A percentile compares a stretch with the other conserved stretches of the same genome.
Evolutionary conservation across 768 basidiomycete species (phyloP).

Genomic region (Lentinula raphanica): DNA sequence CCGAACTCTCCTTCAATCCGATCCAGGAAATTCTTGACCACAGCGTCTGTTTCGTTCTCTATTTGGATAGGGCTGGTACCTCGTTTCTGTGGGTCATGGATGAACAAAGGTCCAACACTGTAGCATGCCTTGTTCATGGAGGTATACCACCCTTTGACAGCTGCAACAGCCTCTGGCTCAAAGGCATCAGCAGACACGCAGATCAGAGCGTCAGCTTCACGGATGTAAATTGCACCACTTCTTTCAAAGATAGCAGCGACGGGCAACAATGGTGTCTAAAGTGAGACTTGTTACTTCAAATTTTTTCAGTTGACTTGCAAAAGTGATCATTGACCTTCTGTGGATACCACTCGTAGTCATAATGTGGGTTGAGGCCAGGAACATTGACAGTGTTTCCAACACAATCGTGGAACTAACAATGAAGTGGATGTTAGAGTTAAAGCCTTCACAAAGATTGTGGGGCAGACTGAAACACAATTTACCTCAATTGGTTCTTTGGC

Average conservation of each 20-base stretch:
- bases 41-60: conserved; percentile 8
- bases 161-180: conserved; percentile 13
- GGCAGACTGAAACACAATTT: background rate
- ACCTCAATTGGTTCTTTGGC: background rate
- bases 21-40: conserved; percentile 14
- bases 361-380: background rate
- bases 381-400: background rate
- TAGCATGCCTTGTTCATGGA: conserved; percentile 11
- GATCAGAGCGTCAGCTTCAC: conserved; percentile 12
- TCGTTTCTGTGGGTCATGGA: background rate
- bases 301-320: background rate
- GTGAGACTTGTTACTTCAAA: background rate
- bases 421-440: background rate
- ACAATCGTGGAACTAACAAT: background rate
- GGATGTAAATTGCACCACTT: background rate
- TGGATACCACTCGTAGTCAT: conserved; percentile 5
- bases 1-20: conserved; percentile 11
- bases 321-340: background rate
- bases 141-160: conserved; percentile 12
- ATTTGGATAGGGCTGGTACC: background rate
- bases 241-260: background rate
- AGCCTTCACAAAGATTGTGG: too few relatives aligned
- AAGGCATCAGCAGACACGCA: conserved; percentile 12
- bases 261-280: conserved; percentile 1
- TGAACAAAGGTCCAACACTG: conserved; percentile 15